Percentiles rank a stretch among this genome's conserved stretches.
Evolutionary conservation across 345 rosid species (phyloP).

Genomic region (Bretschneidera sinensis): DNA sequence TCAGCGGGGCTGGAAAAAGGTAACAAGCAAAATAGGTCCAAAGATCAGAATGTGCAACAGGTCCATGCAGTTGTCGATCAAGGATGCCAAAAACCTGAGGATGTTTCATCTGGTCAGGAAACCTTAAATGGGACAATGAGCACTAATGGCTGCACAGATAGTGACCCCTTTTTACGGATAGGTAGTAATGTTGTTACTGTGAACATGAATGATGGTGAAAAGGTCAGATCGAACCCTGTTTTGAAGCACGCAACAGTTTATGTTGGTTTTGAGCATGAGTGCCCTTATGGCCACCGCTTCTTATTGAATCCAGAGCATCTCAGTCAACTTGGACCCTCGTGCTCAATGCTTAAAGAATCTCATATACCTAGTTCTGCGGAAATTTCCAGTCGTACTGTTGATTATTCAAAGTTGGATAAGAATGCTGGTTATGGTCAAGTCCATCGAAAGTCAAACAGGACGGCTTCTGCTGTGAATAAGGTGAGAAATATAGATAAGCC

Average conservation of each 20-base stretch:
- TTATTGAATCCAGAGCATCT: conserved; percentile 53
- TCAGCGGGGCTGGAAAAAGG: conserved; percentile 34
- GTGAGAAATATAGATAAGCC: conserved; percentile 37
- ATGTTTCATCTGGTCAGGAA: conserved; percentile 28
- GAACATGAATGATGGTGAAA: conserved; percentile 36
- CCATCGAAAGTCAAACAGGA: conserved; percentile 36
- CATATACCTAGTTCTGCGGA: conserved; percentile 23
- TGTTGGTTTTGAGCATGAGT: conserved; percentile 89
- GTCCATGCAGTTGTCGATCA: conserved; percentile 28
- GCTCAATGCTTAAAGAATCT: conserved; percentile 42
- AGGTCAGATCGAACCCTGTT: conserved; percentile 23
- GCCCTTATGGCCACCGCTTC: conserved; percentile 81
- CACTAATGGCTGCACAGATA: conserved; percentile 22
- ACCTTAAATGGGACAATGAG: conserved; percentile 18
- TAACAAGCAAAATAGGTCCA: conserved; percentile 33
- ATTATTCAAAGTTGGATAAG: conserved; percentile 35
- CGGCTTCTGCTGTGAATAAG: conserved; percentile 39
- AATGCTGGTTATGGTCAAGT: conserved; percentile 41
- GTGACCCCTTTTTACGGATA: conserved; percentile 48
- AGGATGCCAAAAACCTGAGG: conserved; percentile 37
- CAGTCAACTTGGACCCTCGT: conserved; percentile 51
- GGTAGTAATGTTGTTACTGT: conserved; percentile 60
- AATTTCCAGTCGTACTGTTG: conserved; percentile 26
- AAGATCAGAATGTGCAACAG: conserved; percentile 29
- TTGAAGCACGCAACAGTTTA: conserved; percentile 43